These are phyloP conservation scores for Diplogelasinospora grovesii DNA, from an alignment of 495 filamentous ascomycete genomes.

Conservation along the genomic window DNA sequence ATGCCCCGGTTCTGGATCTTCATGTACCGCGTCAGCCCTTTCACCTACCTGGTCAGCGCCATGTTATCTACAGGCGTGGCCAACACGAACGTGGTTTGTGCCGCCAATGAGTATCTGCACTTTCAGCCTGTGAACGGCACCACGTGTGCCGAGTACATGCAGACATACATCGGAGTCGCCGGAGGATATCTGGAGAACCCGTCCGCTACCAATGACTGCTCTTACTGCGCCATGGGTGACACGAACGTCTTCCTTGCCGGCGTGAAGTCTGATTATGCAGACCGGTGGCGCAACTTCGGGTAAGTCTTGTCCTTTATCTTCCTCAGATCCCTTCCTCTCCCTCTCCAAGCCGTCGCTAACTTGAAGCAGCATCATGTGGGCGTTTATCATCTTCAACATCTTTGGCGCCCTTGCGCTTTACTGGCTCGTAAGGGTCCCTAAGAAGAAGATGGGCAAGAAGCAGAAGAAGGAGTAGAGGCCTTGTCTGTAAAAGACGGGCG, in stretches of 20 bases:
- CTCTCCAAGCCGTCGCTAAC: conserved; percentile 13
- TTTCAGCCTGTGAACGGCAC: conserved; percentile 47
- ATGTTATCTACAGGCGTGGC: conserved; percentile 58
- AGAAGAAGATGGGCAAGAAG: conserved; percentile 40
- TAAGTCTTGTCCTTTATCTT: conserved; percentile 11
- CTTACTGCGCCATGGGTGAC: conserved; percentile 50
- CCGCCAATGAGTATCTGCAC: conserved; percentile 50
- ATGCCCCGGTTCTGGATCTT: conserved; percentile 78
- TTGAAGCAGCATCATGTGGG: conserved; percentile 45
- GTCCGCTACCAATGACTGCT: conserved; percentile 47
- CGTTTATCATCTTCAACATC: conserved; percentile 73
- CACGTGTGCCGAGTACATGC: conserved; percentile 55
- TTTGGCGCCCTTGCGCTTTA: conserved; percentile 66
- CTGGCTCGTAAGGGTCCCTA: conserved; percentile 73
- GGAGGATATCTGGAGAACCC: conserved; percentile 52
- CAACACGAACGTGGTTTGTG: conserved; percentile 53
- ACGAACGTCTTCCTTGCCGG: conserved; percentile 57
- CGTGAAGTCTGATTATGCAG: conserved; percentile 43
- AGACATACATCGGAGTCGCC: conserved; percentile 34
- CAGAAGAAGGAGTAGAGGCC: conserved; percentile 25
- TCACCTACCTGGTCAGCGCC: conserved; percentile 61
- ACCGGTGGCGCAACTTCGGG: conserved; percentile 68
- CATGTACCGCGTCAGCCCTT: conserved; percentile 73
- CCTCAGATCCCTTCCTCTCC: neutral
- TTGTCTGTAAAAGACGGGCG: too few species aligned